Evolutionary conservation across 768 basidiomycete species (phyloP), one percentile per base, ranked within the genome.

Genomic region (Panaeolus papilionaceus): DNA sequence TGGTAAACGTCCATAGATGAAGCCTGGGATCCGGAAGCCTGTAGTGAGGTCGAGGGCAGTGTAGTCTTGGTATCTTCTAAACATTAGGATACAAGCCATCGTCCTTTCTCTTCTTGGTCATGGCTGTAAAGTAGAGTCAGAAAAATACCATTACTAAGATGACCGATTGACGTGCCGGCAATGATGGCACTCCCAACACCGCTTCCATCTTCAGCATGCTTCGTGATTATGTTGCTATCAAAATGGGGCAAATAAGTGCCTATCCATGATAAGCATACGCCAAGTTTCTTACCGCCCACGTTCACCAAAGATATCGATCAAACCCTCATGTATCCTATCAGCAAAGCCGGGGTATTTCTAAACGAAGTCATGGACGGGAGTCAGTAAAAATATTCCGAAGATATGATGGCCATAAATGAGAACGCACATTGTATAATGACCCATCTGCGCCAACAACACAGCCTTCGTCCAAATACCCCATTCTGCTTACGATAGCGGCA

Each of bases 341-440:
- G 96, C 88, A 75, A 99, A 99, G 44, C 92, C 89, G 38, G 98
- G 98, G 80, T 99, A 99, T 94, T 98, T 98, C 95, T 98, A 67
- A 16, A 42, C n/a, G 39, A 64, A 47, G 64, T 62, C n/a, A 38
- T 14, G 38, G 23, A 28, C 65, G 47, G n/a, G 47, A n/a, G 64
- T 38, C 11, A 28, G 14, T 62, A 42, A 33, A 44, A 62, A 62
- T 42, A 38, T 69, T 12, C 47, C 45, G 16, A 26, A 62, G 18
- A 42, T 33, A 16, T 42, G 28, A 12, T 62, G 11, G 38, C 63
- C 20, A 39, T 5, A 38, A 44, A 62, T 14, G 58, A n/a, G 1
- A 4, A 82, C 91, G 69, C 69, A 96, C 95, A 74, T 96, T 97
- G 79, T 98, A 98, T 73, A 98, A 78, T n/a, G 91, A 93, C 3